Percentiles rank a stretch among this genome's conserved stretches.
phyloP scores from a whole-genome alignment of 352 stramenopile genomes.

The Phytopythium oedochilum region DNA sequence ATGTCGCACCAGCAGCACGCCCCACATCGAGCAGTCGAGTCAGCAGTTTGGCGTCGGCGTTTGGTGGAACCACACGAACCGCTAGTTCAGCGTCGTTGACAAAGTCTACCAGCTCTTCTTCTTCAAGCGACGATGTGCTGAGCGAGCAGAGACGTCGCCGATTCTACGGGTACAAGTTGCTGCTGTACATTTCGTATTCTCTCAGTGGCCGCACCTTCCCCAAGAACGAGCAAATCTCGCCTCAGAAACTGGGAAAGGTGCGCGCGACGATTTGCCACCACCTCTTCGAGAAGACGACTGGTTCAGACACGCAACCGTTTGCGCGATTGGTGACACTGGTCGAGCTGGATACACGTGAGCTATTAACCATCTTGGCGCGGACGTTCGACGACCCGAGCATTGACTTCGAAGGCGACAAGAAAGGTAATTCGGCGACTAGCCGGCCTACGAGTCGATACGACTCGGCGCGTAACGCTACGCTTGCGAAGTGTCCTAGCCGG shows the following conservation, averaged over 20 bases:
- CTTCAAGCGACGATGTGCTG: constrained; percentile 34
- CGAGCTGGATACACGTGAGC: constrained; percentile 71
- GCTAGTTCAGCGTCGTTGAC: constrained; percentile 16
- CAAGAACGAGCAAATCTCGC: constrained; percentile 62
- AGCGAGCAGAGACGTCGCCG: constrained; percentile 53
- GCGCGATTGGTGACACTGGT: constrained; percentile 82
- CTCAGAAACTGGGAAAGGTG: constrained; percentile 69
- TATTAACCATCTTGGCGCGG: constrained; percentile 76
- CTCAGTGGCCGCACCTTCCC: constrained; percentile 89
- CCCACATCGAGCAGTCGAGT: constrained; percentile 38
- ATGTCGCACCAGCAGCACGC: constrained; percentile 9
- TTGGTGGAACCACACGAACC: constrained; percentile 44
- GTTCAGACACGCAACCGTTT: constrained; percentile 34
- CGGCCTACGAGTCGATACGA: constrained; percentile 70
- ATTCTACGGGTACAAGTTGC: constrained; percentile 80
- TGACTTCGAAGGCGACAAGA: constrained; percentile 84
- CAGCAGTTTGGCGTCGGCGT: constrained; percentile 57
- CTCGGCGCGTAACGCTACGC: constrained; percentile 60
- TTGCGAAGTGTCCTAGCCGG: constrained; percentile 75
- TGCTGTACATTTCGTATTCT: constrained; percentile 91
- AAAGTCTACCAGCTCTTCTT: constrained; percentile 1
- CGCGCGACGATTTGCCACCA: constrained; percentile 79
- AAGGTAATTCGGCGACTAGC: constrained; percentile 37
- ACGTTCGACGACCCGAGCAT: constrained; percentile 82
- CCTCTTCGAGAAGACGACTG: constrained; percentile 70